Conservation (phyloP, 108 stramenopile genomes). For the Cyclotella distinguenda region DNA sequence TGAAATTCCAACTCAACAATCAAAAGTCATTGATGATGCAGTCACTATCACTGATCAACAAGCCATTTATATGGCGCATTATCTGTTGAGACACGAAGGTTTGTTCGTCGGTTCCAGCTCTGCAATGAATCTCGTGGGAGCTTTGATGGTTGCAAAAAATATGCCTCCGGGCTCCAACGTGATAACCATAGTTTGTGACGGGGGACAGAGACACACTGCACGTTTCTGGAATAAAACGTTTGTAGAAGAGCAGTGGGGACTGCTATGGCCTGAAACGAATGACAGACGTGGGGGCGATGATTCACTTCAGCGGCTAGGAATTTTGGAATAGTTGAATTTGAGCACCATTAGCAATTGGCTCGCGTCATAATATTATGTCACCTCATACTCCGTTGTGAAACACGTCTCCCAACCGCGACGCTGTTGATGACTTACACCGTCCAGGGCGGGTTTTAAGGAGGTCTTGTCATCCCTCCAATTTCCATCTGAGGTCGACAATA, state of each 20-base stretch:
- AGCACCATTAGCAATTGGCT: no score
- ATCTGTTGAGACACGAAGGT: slow-evolving; percentile 84
- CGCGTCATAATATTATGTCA: no score
- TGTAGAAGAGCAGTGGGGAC: slow-evolving; percentile 4
- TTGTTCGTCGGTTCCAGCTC: slow-evolving; percentile 94
- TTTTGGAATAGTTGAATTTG: no score
- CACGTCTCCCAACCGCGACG: no score
- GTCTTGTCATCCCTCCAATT: no score
- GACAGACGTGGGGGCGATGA: no score
- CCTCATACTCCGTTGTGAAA: no score
- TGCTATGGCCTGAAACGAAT: slow-evolving; percentile 4
- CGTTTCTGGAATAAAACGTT: slow-evolving; percentile 13
- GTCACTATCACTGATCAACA: slow-evolving; percentile 84
- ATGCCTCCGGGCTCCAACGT: slow-evolving; percentile 61
- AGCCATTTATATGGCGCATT: slow-evolving; percentile 94
- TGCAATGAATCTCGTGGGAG: slow-evolving; percentile 94
- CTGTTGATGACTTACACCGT: no score
- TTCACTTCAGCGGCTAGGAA: no score
- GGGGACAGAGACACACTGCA: slow-evolving; percentile 81
- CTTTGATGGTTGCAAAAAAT: slow-evolving; percentile 64
- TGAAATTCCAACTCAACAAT: slow-evolving; percentile 7
- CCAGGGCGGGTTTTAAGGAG: no score
- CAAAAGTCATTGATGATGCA: slow-evolving; percentile 61
- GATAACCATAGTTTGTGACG: slow-evolving; percentile 93
- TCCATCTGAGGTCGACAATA: no score